Evolutionary conservation across 805 yeast species (phyloP), one percentile per base, ranked within the genome.

Genomic region (Ogataea zsoltii): DNA sequence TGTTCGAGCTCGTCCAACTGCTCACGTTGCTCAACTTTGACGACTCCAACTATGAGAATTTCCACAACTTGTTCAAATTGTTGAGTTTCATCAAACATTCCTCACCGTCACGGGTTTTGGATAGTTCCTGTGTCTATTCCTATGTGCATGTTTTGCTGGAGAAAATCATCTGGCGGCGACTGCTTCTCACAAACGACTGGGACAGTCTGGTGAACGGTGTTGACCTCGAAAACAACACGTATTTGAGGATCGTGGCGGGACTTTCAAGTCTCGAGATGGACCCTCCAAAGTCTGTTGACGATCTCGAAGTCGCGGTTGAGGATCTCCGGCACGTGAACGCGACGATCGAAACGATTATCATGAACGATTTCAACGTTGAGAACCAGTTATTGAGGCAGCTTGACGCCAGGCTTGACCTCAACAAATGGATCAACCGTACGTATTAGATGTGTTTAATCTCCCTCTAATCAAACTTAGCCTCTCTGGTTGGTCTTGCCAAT

Each of bases 111-210:
- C 28, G 26, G 21, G 13, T 38, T 7, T 30, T 42, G 28, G 38
- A 26, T 30, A 15, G 25, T n/a, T 33, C 28, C 10, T 38, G 33
- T 29, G 44, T 42, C 2, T 41, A 43, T 32, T 38, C 55, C 2
- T 38, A 32, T 19, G 38, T 44, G 11, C 48, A 45, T 30, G 48
- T 38, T 2, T 23, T 58, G 11, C 38, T 57, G 14, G 70, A 66
- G 35, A 62, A 65, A 7, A 51, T 71, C 7, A 63, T 83, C 0
- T 85, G 91, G 89, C 71, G 77, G 51, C 69, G 90, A 50, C 69
- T 84, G 37, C 63, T 86, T 17, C 64, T 68, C 38, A 62, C 54
- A 49, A 85, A 83, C 51, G 71, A 78, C 50, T 80, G 87, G 84
- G 49, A 59, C 6, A 57, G 62, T 15, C 61, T 79, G 12, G 38